Base-by-base conservation (phyloP, 2,329 filamentous ascomycete species). In the Verticillium nonalfalfae region DNA sequence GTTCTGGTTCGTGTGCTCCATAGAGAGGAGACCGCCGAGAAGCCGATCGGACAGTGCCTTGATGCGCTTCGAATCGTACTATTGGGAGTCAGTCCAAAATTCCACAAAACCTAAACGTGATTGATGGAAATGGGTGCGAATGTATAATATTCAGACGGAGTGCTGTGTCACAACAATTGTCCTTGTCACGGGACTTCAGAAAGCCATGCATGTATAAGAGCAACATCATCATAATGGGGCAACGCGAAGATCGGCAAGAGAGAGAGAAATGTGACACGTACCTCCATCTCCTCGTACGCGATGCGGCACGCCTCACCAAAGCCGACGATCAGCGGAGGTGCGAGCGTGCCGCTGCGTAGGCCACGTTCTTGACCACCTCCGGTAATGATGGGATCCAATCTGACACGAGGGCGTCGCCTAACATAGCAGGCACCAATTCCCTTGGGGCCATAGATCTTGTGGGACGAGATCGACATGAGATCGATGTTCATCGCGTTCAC, bases 401-500 rank as follows among this genome's bases (percentile, higher is more conserved):
- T 91, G 68, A 99, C 95, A 74, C 94, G 88, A 1, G 95, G 95
- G 62, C 95, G 85, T 79, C 95, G 87, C 71, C 95, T 90, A 57
- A 99, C 91, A 72, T 94, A 99, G 78, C 95, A 99, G 62, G 95
- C 95, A 62, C 95, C 95, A 61, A 99, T 91, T 38, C 95, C 95
- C 81, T 97, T 99, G 60, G 95, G 95, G 33, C 95, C 95, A 73
- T 99, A 99, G 60, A 99, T 96, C 79, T 99, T 99, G 79, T 99
- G 95, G 35, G 91, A 93, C 9, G 95, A 98, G 64, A 99, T 97
- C 35, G 94, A 98, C 94, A 99, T 97, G 72, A 99, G 79, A 73
- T 99, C 95, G 66, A 99, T 89, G 75, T 97, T 96, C 92, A 97
- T 94, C 76, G 91, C 90, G 76, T 98, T 97, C 71, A 99, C 95